Percentiles rank a stretch among this genome's conserved stretches.
These are phyloP conservation scores for Euryodendron excelsum DNA, from an alignment of 148 eudicot species.

Conservation along the genomic window DNA sequence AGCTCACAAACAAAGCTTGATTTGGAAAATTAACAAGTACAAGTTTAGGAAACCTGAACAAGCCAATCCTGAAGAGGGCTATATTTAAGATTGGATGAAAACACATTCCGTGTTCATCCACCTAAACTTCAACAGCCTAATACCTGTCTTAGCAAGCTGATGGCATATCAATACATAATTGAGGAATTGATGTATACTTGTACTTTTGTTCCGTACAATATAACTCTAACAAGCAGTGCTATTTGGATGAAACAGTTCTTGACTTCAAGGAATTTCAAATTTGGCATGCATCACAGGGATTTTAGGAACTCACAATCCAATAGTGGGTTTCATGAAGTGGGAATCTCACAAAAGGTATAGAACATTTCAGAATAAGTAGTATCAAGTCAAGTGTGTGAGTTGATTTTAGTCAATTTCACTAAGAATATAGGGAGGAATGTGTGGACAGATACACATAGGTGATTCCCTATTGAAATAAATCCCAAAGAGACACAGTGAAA, in stretches of 20 bases:
- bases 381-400: no score
- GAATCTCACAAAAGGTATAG: neutral
- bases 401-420: neutral
- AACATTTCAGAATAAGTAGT: neutral
- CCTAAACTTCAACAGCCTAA: neutral
- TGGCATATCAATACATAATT: neutral
- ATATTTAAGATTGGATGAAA: neutral
- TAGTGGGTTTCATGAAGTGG: neutral
- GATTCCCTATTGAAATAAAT: neutral
- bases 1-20: neutral
- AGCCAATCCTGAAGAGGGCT: neutral
- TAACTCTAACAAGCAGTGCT: no score
- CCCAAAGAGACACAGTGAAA: neutral
- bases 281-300: neutral
- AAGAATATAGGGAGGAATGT: neutral
- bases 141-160: neutral
- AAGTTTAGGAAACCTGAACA: neutral
- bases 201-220: no score
- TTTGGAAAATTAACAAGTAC: neutral
- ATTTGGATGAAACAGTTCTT: no score
- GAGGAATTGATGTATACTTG: no score
- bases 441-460: neutral
- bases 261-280: neutral
- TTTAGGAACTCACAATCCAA: neutral
- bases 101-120: neutral